Evolutionary conservation across 495 filamentous ascomycete genomes (phyloP).

Genomic region (Elaphomyces granulatus): DNA sequence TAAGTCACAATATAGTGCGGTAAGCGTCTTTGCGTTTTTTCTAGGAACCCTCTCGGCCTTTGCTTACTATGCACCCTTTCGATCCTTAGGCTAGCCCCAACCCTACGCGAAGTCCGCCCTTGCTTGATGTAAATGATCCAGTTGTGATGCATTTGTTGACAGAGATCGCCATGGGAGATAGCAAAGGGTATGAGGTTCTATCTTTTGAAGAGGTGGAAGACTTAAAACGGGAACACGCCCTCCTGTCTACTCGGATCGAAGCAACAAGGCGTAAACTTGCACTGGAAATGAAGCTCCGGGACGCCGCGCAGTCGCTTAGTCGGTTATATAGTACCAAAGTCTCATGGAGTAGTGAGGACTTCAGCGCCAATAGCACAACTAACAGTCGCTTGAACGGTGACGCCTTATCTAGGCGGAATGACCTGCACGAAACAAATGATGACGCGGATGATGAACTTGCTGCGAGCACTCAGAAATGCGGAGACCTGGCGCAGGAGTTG

Average conservation of each 20-base stretch:
- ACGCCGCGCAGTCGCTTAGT: slow-evolving; percentile 76
- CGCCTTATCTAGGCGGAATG: not conserved
- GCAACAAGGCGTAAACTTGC: slow-evolving; percentile 64
- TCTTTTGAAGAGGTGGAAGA: slow-evolving; percentile 82
- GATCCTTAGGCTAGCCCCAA: slow-evolving; percentile 17
- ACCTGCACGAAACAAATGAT: slow-evolving; percentile 10
- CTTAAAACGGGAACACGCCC: slow-evolving; percentile 68
- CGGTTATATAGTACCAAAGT: slow-evolving; percentile 52
- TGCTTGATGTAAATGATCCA: slow-evolving; percentile 38
- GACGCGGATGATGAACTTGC: slow-evolving; percentile 42
- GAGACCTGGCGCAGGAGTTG: slow-evolving; percentile 68
- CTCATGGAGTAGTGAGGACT: slow-evolving; percentile 21
- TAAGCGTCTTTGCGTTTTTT: slow-evolving; percentile 10
- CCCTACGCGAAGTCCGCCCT: slow-evolving; percentile 23
- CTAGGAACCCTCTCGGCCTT: not conserved
- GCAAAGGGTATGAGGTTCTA: slow-evolving; percentile 66
- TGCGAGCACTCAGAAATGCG: slow-evolving; percentile 64
- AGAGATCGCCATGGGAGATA: slow-evolving; percentile 84
- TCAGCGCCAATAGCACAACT: slow-evolving; percentile 21
- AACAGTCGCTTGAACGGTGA: slow-evolving; percentile 22
- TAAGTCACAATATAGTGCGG: slow-evolving; percentile 26
- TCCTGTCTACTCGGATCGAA: slow-evolving; percentile 60
- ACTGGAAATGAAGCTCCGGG: slow-evolving; percentile 86
- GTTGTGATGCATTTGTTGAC: slow-evolving; percentile 74
- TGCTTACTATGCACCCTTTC: not conserved